Evolutionary conservation across 176 grass and related monocot genomes (phyloP), one percentile per base, ranked within the genome.

Genomic region (Carex cristatella): DNA sequence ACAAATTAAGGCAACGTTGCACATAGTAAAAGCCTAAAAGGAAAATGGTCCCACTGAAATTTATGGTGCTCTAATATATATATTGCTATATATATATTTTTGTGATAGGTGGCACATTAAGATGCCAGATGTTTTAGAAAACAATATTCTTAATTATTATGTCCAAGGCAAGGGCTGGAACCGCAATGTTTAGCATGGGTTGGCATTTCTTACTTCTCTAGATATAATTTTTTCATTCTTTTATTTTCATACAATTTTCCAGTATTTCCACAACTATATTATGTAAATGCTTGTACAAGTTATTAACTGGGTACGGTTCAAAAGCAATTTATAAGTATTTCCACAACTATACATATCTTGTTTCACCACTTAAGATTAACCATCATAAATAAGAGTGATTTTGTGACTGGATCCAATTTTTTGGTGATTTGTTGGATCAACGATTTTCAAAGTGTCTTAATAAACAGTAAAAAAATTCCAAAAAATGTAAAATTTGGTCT

Each of bases 121-220:
- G 69, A 87, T 97, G 90, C 92, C 92, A 48, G 71, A 57, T 38
- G 66, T 97, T 67, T 69, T 94, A 13, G 90, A 90, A 67, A 90
- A 86, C 1, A 92, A 89, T 48, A 82, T 97, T 89, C 81, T 88
- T 23, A 23, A 23, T 23, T 82, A 88, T 97, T 33, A 94, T 97
- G 89, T 86, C 94, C 18, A 91, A 56, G 60, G 87, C 88, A 0
- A 90, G 94, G 64, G 89, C 90, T 9, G 92, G 87, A 53, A 83
- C 92, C 85, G 76, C 89, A 27, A 97, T 97, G 94, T 97, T 97
- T 76, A 97, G 89, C 90, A 88, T 94, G 83, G 94, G 94, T 90
- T 28, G 33, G 70, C 0, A 61, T 0, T 13, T 55, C 23, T 54
- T 27, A 73, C 6, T 7, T 59, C 10, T 46, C 61, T 80, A 8